Percentiles rank a stretch among this genome's conserved stretches.
These are phyloP conservation scores for Xylaria sp. DNA, from an alignment of 495 filamentous ascomycete genomes.

Conservation along the genomic window DNA sequence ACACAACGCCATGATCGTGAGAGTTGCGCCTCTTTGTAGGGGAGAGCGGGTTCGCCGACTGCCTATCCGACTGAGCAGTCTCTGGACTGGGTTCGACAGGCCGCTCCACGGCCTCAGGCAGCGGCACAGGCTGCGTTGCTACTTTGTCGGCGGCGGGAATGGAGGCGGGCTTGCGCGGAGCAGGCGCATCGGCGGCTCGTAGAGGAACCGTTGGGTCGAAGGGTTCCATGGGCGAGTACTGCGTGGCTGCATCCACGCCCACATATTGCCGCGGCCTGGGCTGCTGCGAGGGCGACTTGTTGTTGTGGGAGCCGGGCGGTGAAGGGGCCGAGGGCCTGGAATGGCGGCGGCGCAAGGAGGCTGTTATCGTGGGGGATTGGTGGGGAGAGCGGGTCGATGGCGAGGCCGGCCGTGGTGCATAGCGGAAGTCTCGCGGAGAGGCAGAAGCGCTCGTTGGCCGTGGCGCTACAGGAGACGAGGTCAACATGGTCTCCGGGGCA, in stretches of 20 bases:
- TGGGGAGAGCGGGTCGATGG: constrained; percentile 44
- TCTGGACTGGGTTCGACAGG: constrained; percentile 36
- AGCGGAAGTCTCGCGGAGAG: constrained; percentile 56
- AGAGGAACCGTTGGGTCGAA: constrained; percentile 48
- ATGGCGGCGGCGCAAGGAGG: constrained; percentile 52
- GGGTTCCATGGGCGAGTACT: constrained; percentile 62
- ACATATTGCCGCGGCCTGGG: constrained; percentile 54
- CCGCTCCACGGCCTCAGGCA: constrained; percentile 42
- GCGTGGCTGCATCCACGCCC: constrained; percentile 61
- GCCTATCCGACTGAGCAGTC: constrained; percentile 46
- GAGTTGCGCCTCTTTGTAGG: constrained; percentile 54
- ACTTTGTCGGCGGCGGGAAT: constrained; percentile 31
- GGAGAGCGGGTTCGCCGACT: constrained; percentile 45
- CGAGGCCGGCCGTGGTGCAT: constrained; percentile 46
- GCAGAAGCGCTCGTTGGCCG: constrained; percentile 53
- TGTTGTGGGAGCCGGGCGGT: constrained; percentile 37
- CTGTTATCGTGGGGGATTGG: constrained; percentile 53
- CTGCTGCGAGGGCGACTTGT: constrained; percentile 43
- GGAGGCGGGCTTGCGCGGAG: constrained; percentile 39
- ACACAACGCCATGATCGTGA: constrained; percentile 59
- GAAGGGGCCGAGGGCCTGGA: constrained; percentile 50
- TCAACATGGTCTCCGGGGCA: constrained; percentile 55
- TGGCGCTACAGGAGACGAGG: constrained; percentile 51
- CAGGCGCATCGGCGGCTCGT: constrained; percentile 39
- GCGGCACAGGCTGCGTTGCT: constrained; percentile 35